phyloP scores from a whole-genome alignment of 2,329 filamentous ascomycete species.

The Nemania serpens region DNA sequence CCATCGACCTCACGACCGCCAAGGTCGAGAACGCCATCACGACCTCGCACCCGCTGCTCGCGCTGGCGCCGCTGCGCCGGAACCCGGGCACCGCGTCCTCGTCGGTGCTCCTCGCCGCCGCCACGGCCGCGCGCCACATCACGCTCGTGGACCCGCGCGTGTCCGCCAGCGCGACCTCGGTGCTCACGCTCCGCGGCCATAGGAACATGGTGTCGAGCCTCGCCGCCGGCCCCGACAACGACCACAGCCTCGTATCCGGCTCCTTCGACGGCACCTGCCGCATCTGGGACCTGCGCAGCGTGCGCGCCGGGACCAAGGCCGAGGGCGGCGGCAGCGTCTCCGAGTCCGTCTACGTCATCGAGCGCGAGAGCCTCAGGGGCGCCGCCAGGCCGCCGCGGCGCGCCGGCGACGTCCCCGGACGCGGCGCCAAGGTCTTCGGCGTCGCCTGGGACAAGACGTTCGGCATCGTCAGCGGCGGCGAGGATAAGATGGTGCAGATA shows the following conservation, averaged over 20 bases:
- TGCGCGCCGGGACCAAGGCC: constrained; percentile 61
- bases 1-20: constrained; percentile 85
- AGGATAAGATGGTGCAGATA: constrained; percentile 94
- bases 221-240: constrained; percentile 62
- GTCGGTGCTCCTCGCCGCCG: constrained; percentile 64
- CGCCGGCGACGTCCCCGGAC: constrained; percentile 62
- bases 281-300: constrained; percentile 88
- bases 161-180: constrained; percentile 74
- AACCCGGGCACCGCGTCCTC: constrained; percentile 4
- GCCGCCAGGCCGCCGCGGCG: constrained; percentile 52
- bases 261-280: constrained; percentile 90
- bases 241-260: constrained; percentile 85
- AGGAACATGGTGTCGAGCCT: constrained; percentile 69
- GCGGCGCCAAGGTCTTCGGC: constrained; percentile 87
- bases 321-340: constrained; percentile 67
- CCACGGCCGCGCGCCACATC: constrained; percentile 84
- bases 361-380: constrained; percentile 70
- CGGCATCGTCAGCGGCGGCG: constrained; percentile 88
- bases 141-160: constrained; percentile 90
- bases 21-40: constrained; percentile 79
- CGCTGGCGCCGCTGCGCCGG: constrained; percentile 72
- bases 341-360: constrained; percentile 76
- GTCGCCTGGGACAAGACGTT: constrained; percentile 84
- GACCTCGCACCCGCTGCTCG: constrained; percentile 82
- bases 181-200: constrained; percentile 91